Conservation (phyloP, 345 rosid genomes). For the Reutealis trisperma region DNA sequence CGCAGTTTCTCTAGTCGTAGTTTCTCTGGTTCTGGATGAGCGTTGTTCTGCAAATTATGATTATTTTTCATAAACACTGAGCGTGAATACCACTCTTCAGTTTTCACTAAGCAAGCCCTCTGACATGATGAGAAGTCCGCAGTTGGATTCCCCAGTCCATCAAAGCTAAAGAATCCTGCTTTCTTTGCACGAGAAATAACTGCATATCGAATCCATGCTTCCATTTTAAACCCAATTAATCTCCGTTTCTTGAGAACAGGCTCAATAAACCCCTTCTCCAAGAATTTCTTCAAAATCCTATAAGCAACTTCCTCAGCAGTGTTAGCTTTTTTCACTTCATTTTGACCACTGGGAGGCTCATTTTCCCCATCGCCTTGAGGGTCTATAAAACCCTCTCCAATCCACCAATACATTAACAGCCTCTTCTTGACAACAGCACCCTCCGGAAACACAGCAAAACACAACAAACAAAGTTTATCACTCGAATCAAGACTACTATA, state of each 20-base stretch:
- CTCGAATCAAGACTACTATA: not conserved
- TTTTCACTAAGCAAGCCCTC: slow-evolving; percentile 47
- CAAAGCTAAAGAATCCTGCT: slow-evolving; percentile 28
- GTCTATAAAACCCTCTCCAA: slow-evolving; percentile 43
- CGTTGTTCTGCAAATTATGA: not conserved
- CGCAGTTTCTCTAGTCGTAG: slow-evolving; percentile 10
- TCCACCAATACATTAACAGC: slow-evolving; percentile 29
- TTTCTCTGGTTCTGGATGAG: not conserved
- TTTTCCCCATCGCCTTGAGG: not conserved
- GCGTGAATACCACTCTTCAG: slow-evolving; percentile 12
- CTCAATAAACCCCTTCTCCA: slow-evolving; percentile 31
- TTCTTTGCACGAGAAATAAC: slow-evolving; percentile 35
- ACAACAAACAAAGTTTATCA: slow-evolving; percentile 10
- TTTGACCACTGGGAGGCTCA: not conserved
- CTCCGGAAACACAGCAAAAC: slow-evolving; percentile 26
- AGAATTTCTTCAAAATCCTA: slow-evolving; percentile 18
- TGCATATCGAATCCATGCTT: slow-evolving; percentile 41
- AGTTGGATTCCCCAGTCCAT: slow-evolving; percentile 23
- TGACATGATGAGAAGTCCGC: not conserved
- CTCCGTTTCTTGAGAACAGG: slow-evolving; percentile 35
- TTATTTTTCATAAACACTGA: not conserved
- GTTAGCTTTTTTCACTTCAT: not conserved
- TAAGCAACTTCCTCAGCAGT: slow-evolving; percentile 2
- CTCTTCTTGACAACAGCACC: slow-evolving; percentile 20
- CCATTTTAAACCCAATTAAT: slow-evolving; percentile 41